Evolutionary conservation across 2,329 filamentous ascomycete species (phyloP), one percentile per base, ranked within the genome.

Genomic region (Exophiala calicioides): DNA sequence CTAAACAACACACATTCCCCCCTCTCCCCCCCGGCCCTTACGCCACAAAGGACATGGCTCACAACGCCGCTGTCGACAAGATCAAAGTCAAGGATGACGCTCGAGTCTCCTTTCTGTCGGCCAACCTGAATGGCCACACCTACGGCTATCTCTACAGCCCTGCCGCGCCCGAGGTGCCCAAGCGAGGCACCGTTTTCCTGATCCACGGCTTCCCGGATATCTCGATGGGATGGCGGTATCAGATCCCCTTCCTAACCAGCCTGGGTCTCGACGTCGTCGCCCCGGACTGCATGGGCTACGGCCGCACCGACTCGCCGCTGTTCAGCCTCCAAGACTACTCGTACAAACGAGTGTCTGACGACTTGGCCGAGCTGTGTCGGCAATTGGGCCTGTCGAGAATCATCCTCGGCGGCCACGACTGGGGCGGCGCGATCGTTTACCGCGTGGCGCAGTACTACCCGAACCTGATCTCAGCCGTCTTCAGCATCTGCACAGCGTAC

Each of bases 321-420:
- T 73, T 80, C 31, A 73, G 77, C 1, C 34, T 82, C 3, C 68
- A 69, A 37, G 71, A 79, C 44, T 96, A 91, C 69, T 80, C 80
- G 18, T 73, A 82, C 64, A 93, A 89, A 71, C 80, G 77, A 54
- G 80, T 86, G 50, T 77, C 85, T 13, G 80, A 83, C 44, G 89
- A 95, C 62, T 78, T 97, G 56, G 84, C 81, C 16, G 82, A 81
- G 52, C 76, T 97, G 18, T 81, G 85, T 5, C 71, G 70, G 49
- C 76, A 84, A 27, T 65, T 84, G 3, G 70, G 72, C 3, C 70
- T 73, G 42, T 71, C 63, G 32, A 72, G 66, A 36, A 85, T 95
- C 61, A 84, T 96, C 46, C 77, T 96, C 10, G 89, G 90, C 37
- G 91, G 90, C 5, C 91, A 96, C 70, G 91, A 97, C 69, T 96